These are phyloP conservation scores for Russula lepida DNA, from an alignment of 768 basidiomycete species.

Conservation along the genomic window DNA sequence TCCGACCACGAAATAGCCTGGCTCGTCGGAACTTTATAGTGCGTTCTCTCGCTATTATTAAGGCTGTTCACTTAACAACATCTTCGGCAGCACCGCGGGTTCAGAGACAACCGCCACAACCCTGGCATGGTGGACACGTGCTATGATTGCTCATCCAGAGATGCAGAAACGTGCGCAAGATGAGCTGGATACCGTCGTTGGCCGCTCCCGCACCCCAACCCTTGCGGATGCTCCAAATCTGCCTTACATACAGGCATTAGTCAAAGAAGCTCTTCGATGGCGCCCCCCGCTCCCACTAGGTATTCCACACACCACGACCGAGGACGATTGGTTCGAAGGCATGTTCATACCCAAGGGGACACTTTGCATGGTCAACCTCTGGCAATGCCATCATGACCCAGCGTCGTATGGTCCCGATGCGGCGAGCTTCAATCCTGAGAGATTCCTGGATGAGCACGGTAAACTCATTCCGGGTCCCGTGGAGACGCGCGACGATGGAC, in stretches of 20 bases:
- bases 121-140: constrained; percentile 10
- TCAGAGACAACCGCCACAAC: constrained; percentile 10
- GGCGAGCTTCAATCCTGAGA: constrained; percentile 20
- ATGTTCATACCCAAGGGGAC: constrained; percentile 31
- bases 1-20: constrained; percentile 17
- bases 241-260: constrained; percentile 2
- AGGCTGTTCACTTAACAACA: neutral
- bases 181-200: constrained; percentile 5
- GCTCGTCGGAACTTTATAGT: constrained; percentile 17
- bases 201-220: neutral
- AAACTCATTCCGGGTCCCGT: neutral
- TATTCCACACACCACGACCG: constrained; percentile 5
- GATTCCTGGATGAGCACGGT: constrained; percentile 14
- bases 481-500: constrained; percentile 13
- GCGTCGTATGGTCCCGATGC: constrained; percentile 16
- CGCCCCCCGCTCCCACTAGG: neutral
- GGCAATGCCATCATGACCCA: constrained; percentile 8
- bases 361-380: constrained; percentile 26
- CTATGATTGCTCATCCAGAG: constrained; percentile 18
- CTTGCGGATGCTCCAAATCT: neutral
- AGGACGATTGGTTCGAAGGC: constrained; percentile 26
- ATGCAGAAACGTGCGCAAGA: constrained; percentile 9
- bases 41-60: neutral
- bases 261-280: constrained; percentile 12
- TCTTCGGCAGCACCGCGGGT: neutral